Conservation (phyloP, 495 filamentous ascomycete species). For the Schizothecium vesticola region DNA sequence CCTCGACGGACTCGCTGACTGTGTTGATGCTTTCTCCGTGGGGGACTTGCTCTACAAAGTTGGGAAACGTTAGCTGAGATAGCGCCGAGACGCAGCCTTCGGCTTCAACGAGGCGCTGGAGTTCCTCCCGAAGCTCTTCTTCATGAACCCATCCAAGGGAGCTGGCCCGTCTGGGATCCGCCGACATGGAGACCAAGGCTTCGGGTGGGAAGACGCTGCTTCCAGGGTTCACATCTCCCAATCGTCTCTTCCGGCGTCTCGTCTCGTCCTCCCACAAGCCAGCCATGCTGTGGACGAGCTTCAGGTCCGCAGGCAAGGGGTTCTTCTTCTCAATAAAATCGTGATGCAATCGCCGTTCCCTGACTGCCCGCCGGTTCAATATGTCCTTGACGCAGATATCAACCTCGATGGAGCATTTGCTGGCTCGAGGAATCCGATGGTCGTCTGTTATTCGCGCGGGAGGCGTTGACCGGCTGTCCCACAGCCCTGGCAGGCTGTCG, state of each 20-base stretch:
- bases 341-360: constrained; percentile 71
- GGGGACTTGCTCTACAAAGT: constrained; percentile 50
- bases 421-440: constrained; percentile 62
- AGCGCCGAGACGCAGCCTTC: constrained; percentile 54
- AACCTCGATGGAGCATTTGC: constrained; percentile 81
- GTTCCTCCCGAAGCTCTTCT: constrained; percentile 66
- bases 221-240: constrained; percentile 55
- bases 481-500: constrained; percentile 55
- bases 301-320: constrained; percentile 60
- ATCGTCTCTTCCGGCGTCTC: constrained; percentile 62
- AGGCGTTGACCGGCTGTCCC: constrained; percentile 66
- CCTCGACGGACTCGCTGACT: constrained; percentile 73
- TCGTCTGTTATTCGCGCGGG: constrained; percentile 52
- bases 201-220: constrained; percentile 74
- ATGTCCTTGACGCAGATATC: constrained; percentile 89
- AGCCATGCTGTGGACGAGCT: constrained; percentile 86
- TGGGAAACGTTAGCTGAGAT: constrained; percentile 52
- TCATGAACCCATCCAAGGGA: constrained; percentile 84
- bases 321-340: constrained; percentile 76
- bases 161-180: constrained; percentile 63
- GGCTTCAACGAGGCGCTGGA: constrained; percentile 49
- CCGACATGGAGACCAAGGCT: constrained; percentile 79
- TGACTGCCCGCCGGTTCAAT: constrained; percentile 69
- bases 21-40: constrained; percentile 63
- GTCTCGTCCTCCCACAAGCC: constrained; percentile 91